Evolutionary conservation across 345 rosid species (phyloP), one percentile per base, ranked within the genome.

Genomic region (Gossypioides kirkii): DNA sequence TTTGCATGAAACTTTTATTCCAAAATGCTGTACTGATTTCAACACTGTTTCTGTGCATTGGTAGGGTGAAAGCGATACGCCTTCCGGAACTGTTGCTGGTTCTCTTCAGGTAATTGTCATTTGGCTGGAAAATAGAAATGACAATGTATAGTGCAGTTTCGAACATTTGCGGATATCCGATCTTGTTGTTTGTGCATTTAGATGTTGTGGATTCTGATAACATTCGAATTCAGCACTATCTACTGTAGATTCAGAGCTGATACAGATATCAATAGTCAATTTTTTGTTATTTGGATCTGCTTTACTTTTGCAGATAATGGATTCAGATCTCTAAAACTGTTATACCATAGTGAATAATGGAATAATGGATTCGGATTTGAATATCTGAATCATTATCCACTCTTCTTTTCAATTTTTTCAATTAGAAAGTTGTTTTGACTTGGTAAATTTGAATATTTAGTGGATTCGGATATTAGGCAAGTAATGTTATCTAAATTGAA

Each of bases 21-120:
- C 25, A n/a, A 73, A 64, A 59, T 61, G 28, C 60, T 13, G 13
- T 26, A 49, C 54, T 80, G 61, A 76, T 74, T 70, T 68, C 8
- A 7, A 61, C 71, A 32, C 3, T 58, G 72, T 72, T 61, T 64
- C 55, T 64, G 16, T 32, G 49, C 72, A 46, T 7, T 12, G 71
- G 63, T 81, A 94, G 98, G 98, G 98, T 70, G 97, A 91, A 78
- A 91, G 97, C 77, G 97, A 91, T 82, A 87, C 69, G 11, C 89
- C 97, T 64, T 69, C 78, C 11, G 85, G 87, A 73, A 76, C 88
- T 38, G 84, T 88, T 77, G 91, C 93, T 52, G 97, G 92, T 76
- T 77, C 97, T 73, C 95, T 94, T 50, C 79, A 86, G 95, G 98
- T 94, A 83, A 42, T 74, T 70, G 41, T 49, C 64, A 32, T 41